Evolutionary conservation across 1,284 basidiomycete species (phyloP), one percentile per base, ranked within the genome.

Genomic region (Cryptococcus neoformans): DNA sequence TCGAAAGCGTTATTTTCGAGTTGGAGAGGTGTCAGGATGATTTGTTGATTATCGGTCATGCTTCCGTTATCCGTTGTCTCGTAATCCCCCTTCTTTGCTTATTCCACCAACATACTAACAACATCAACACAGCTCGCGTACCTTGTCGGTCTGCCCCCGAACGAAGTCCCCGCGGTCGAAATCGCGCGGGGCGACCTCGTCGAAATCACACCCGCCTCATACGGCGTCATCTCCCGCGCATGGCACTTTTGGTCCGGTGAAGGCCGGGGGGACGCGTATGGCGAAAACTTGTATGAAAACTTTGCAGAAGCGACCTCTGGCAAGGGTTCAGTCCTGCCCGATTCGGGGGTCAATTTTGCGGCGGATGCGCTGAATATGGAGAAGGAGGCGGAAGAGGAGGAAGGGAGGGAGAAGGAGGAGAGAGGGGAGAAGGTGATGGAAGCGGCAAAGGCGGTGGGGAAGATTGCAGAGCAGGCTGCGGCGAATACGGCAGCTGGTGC

Each of bases 1-100:
- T 93, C 21, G 90, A 92, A 70, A 88, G 89, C 0, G 84, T 88
- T 57, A 85, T 93, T 57, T 84, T 92, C 65, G 90, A 92, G 73
- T 80, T 92, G 36, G 90, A 92, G 74, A 81, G 89, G 39, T 86
- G 87, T 64, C 83, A 86, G 66, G 85, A 89, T 65, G 90, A 92
- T 73, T 79, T 88, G 12, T 77, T 88, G 51, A 88, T 89, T 70
- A 86, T 88, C 58, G 89, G 88, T 0, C 90, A 92, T 72, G 92
- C 93, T 6, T 95, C 91, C n/a, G 96, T 99, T 70, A 94, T 99
- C 69, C 87, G 96, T 34, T 99, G 95, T 78, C 82, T 99, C 41
- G 80, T 83, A 54, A 78, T 79, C 36, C 11, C 14, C 28, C 28
- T 59, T 65, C 41, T 39, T 49, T 39, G 49, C 46, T 47, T 21